Conservation (phyloP, 2,329 filamentous ascomycete species). For the Colletotrichum sp. region DNA sequence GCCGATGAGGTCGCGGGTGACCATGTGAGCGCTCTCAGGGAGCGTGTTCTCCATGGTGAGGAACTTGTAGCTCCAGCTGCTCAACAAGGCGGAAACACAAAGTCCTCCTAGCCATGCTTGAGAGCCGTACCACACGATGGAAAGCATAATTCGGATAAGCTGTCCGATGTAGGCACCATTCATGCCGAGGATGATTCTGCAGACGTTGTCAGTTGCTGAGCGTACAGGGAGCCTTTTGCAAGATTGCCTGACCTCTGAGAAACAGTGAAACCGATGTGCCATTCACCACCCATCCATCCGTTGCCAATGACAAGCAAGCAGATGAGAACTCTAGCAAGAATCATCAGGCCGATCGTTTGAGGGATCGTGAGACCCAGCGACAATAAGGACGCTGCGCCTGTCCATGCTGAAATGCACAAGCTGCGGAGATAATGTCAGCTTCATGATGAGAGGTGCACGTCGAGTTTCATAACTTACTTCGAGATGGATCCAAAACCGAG, state of each 20-base stretch:
- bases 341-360: constrained; percentile 24
- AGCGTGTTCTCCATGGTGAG: constrained; percentile 49
- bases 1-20: constrained; percentile 49
- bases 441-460: neutral
- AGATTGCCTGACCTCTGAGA: constrained; percentile 38
- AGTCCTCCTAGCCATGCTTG: constrained; percentile 32
- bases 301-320: constrained; percentile 26
- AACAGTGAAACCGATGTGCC: constrained; percentile 41
- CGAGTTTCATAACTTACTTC: neutral
- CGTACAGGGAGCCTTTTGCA: fast-evolving
- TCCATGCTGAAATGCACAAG: constrained; percentile 23
- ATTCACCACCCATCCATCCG: constrained; percentile 25
- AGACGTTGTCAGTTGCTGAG: too few relatives aligned
- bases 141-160: constrained; percentile 42
- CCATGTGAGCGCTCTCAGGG: constrained; percentile 39
- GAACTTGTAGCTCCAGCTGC: constrained; percentile 51
- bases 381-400: constrained; percentile 15
- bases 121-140: constrained; percentile 42
- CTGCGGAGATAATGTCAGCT: neutral
- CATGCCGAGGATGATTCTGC: constrained; percentile 33
- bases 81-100: constrained; percentile 38
- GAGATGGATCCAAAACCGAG: constrained; percentile 24
- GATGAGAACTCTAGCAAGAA: constrained; percentile 21
- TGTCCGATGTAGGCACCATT: constrained; percentile 43
- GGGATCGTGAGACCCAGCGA: constrained; percentile 24